These are phyloP conservation scores for Neodidymelliopsis sp. DNA, from an alignment of 2,329 filamentous ascomycete species.

Conservation along the genomic window DNA sequence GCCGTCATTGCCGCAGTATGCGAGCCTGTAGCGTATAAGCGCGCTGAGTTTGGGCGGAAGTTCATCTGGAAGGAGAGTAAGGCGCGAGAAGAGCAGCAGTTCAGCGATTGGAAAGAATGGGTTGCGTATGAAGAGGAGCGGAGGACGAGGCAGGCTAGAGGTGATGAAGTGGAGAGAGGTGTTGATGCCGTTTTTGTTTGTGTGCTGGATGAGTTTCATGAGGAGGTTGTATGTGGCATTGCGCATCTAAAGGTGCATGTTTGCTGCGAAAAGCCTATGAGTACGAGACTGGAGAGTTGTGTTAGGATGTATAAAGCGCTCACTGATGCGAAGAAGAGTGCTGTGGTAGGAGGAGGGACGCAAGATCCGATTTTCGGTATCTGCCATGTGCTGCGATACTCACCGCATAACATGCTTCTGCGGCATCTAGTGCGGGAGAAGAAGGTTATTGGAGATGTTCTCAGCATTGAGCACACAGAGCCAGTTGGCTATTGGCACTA, in stretches of 20 bases:
- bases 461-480: constrained; percentile 90
- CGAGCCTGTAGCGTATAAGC: constrained; percentile 81
- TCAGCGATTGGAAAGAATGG: constrained; percentile 77
- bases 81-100: constrained; percentile 67
- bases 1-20: constrained; percentile 79
- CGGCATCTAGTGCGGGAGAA: constrained; percentile 79
- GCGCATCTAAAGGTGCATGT: constrained; percentile 77
- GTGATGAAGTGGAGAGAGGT: constrained; percentile 37
- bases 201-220: constrained; percentile 88
- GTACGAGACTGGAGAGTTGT: constrained; percentile 80
- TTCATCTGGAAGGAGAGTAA: constrained; percentile 72
- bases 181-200: constrained; percentile 71
- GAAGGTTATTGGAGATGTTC: constrained; percentile 79
- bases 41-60: constrained; percentile 70
- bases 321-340: constrained; percentile 24
- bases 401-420: constrained; percentile 87
- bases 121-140: constrained; percentile 73
- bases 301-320: constrained; percentile 73
- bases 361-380: constrained; percentile 75
- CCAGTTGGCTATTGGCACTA: constrained; percentile 98
- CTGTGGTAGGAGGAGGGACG: constrained; percentile 33
- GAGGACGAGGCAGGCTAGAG: constrained; percentile 55
- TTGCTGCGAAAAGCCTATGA: constrained; percentile 94
- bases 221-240: constrained; percentile 77
- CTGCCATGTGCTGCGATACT: constrained; percentile 92